Percentiles rank a stretch among this genome's conserved stretches.
These are phyloP conservation scores for Raphanus hybrid DNA, from an alignment of 441 rosid species.

Conservation along the genomic window DNA sequence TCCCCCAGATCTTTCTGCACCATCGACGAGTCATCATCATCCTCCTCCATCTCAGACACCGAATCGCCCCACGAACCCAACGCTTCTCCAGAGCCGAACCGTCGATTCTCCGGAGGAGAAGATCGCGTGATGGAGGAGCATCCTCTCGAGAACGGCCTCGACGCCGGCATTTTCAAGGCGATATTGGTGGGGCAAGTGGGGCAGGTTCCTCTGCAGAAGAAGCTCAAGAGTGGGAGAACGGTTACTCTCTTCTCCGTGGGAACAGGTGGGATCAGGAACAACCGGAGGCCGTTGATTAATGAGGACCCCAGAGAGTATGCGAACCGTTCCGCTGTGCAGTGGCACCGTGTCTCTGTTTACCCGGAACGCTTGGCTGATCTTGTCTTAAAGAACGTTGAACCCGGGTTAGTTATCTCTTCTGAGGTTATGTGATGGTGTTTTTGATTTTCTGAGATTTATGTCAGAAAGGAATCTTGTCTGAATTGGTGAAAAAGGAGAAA, in stretches of 20 bases:
- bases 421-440: not conserved
- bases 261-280: constrained; percentile 87
- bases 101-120: constrained; percentile 33
- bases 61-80: constrained; percentile 41
- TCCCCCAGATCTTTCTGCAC: constrained; percentile 54
- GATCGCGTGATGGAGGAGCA: constrained; percentile 49
- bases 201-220: constrained; percentile 80
- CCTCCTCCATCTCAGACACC: constrained; percentile 39
- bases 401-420: constrained; percentile 65
- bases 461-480: too few species aligned
- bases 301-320: constrained; percentile 85
- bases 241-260: constrained; percentile 71
- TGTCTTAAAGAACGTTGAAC: constrained; percentile 62
- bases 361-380: constrained; percentile 59
- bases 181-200: constrained; percentile 93
- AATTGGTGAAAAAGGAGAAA: too few species aligned
- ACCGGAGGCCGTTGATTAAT: constrained; percentile 69
- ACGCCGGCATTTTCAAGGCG: constrained; percentile 86
- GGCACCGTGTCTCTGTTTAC: constrained; percentile 91
- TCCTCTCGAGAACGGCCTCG: constrained; percentile 79
- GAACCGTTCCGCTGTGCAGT: constrained; percentile 68
- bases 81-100: constrained; percentile 21
- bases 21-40: not conserved
- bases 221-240: constrained; percentile 61
- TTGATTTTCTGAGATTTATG: too few species aligned